Conservation (phyloP, 441 rosid species). For the Populus tomentosa region DNA sequence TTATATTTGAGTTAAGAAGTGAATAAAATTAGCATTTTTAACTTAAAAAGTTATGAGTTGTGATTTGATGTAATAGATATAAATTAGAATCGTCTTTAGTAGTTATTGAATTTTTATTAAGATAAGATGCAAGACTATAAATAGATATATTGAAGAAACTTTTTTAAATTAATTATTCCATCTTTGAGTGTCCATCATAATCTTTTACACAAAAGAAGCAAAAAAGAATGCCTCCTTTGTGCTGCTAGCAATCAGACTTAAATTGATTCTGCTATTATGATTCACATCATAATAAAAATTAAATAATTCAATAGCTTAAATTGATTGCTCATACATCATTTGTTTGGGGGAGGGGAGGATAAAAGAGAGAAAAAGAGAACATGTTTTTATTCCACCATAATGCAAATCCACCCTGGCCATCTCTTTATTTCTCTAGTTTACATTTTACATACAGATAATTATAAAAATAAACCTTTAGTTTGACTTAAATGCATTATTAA, state of each 20-base stretch:
- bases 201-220: neutral
- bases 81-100: no score
- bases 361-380: conserved; percentile 5
- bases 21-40: no score
- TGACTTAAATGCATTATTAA: no score
- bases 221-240: conserved; percentile 14
- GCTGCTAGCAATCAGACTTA: conserved; percentile 9
- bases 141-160: no score
- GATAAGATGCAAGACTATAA: no score
- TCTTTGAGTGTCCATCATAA: no score
- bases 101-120: no score
- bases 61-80: no score
- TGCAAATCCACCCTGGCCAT: conserved; percentile 15
- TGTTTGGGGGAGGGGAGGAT: neutral
- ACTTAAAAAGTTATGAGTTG: no score
- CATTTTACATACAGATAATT: neutral
- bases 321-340: neutral
- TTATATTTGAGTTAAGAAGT: no score
- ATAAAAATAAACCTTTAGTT: no score
- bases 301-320: conserved; percentile 18
- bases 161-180: no score
- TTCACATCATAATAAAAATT: neutral
- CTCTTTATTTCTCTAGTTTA: neutral
- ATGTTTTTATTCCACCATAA: conserved; percentile 30
- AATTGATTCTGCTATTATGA: conserved; percentile 6